Evolutionary conservation across 164 flowering plant species (phyloP).

Genomic region (Cinnamomum micranthum): DNA sequence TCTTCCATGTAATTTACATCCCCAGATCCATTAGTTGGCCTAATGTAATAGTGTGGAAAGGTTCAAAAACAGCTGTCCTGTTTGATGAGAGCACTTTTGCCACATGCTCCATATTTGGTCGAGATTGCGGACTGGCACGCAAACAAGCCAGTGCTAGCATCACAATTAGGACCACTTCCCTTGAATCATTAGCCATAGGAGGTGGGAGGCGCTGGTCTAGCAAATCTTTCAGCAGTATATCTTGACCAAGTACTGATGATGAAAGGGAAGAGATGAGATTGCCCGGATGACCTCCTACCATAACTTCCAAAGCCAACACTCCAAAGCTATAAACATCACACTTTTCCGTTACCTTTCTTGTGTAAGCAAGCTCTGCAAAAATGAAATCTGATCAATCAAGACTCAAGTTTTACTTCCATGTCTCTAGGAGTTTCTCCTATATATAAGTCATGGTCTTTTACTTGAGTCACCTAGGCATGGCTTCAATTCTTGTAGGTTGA

Average conservation of each 20-base stretch:
- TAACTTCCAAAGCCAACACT: conserved; percentile 53
- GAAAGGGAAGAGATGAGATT: conserved; percentile 37
- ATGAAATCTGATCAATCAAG: neutral
- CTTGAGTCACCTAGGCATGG: too few relatives aligned
- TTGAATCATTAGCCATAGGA: neutral
- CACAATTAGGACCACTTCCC: neutral
- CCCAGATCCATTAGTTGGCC: neutral
- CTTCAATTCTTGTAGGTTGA: too few relatives aligned
- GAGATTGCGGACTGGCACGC: neutral
- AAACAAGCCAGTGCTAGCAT: neutral
- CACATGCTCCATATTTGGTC: neutral
- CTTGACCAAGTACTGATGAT: conserved; percentile 3
- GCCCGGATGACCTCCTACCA: conserved; percentile 70
- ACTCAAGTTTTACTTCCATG: too few relatives aligned
- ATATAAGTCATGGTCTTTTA: too few relatives aligned
- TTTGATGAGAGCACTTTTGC: neutral
- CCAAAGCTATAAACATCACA: conserved; percentile 77
- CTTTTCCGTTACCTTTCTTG: conserved; percentile 52
- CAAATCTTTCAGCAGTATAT: neutral
- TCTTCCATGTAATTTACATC: neutral
- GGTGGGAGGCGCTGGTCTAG: neutral
- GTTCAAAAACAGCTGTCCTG: neutral
- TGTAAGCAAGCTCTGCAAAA: conserved; percentile 50
- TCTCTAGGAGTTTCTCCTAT: too few relatives aligned
- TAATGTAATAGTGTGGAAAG: neutral